Base-by-base conservation (phyloP, 2,329 filamentous ascomycete species). In the Fusarium virguliforme region DNA sequence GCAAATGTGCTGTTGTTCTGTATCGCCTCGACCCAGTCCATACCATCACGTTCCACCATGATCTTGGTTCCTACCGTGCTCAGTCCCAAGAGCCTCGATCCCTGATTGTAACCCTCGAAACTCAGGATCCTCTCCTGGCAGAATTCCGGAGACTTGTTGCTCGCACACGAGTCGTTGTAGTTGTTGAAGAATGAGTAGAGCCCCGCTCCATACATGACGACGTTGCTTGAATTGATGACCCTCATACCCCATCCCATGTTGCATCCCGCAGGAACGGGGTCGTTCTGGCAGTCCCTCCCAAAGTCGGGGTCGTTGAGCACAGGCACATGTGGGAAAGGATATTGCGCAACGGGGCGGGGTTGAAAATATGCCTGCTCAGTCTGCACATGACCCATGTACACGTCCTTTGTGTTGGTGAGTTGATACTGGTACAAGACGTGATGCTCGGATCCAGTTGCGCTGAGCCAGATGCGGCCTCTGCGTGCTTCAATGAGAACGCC, bases 341-440 rank as follows among this genome's bases (percentile, higher is more conserved):
- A 81, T 0, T 85, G 83, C 0, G 90, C 88, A 50, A 81, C 81
- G 0, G 91, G 91, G 75, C 87, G 88, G 26, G 90, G 88, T 78
- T 93, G 91, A 80, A 88, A 92, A 80, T 94, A 94, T 1, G 91
- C 88, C 5, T 91, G 90, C 79, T 93, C 91, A 55, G 90, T 90
- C 77, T 94, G 91, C 53, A 90, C 87, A 73, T 89, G 85, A 18
- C 89, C 89, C 75, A 89, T 86, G 77, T 87, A 90, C 60, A 92
- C 80, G 74, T 92, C 86, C 50, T 84, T 83, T 5, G 91, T 89
- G 55, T 85, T 83, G 71, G 83, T 81, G 57, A 93, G 82, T 73
- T 92, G 88, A 78, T 93, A 93, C 77, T 93, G 89, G 76, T 91
- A 92, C n/a, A 92, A 80, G 2, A 87, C 84, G 54, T 86, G 86